These are phyloP conservation scores for Chlamydomonas applanata DNA, from an alignment of 139 green algal species.

Conservation along the genomic window DNA sequence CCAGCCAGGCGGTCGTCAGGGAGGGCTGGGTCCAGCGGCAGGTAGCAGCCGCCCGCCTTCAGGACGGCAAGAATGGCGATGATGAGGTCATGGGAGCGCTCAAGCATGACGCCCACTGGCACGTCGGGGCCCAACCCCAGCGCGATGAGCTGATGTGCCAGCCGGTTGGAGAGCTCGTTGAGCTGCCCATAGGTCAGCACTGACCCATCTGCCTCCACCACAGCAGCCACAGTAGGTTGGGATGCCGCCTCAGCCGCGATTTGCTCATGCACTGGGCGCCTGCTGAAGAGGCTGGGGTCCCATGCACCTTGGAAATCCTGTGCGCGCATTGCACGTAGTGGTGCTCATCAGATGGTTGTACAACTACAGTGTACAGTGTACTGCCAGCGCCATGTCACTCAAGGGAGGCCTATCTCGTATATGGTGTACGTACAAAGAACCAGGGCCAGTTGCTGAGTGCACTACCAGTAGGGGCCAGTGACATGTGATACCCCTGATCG, in stretches of 20 bases:
- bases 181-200: not conserved
- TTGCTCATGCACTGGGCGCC: not conserved
- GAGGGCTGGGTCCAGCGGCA: conserved; percentile 59
- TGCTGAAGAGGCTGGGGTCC: not conserved
- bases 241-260: not conserved
- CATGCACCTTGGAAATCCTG: not conserved
- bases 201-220: not conserved
- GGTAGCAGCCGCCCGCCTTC: conserved; percentile 46
- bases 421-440: too few species aligned
- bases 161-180: not conserved
- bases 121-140: not conserved
- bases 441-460: too few species aligned
- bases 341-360: too few species aligned
- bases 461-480: too few species aligned
- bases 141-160: not conserved
- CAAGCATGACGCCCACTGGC: conserved; percentile 11
- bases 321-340: too few species aligned
- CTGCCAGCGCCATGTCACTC: too few species aligned
- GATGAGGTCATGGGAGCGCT: conserved; percentile 2
- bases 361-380: not conserved
- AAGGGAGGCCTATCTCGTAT: too few species aligned
- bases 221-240: not conserved
- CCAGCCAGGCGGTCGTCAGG: conserved; percentile 37
- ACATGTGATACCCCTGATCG: too few species aligned
- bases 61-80: not conserved